These are phyloP conservation scores for Pichia sp. DNA, from an alignment of 1,139 yeast species.

Conservation along the genomic window DNA sequence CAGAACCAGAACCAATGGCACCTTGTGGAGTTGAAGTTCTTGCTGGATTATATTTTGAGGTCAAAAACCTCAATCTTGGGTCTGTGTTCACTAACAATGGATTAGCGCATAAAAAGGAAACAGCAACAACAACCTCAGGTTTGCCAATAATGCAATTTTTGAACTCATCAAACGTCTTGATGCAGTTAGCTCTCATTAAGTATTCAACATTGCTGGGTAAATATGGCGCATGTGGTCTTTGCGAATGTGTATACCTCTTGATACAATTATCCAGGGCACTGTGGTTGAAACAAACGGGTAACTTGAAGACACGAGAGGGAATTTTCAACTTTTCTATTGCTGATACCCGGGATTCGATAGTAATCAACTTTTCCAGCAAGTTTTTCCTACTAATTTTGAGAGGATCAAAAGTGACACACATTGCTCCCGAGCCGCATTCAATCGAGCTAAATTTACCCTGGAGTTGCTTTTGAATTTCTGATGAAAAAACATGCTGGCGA, in stretches of 20 bases:
- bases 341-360: conserved; percentile 32
- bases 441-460: conserved; percentile 24
- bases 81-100: conserved; percentile 36
- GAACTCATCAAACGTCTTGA: conserved; percentile 33
- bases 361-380: conserved; percentile 27
- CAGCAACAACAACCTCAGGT: conserved; percentile 37
- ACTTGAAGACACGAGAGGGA: conserved; percentile 33
- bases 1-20: conserved; percentile 37
- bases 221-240: conserved; percentile 39
- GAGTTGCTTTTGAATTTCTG: conserved; percentile 18
- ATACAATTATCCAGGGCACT: conserved; percentile 34
- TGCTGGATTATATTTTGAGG: conserved; percentile 39
- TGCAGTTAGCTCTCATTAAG: conserved; percentile 35
- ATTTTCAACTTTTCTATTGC: conserved; percentile 34
- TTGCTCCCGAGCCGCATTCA: conserved; percentile 35
- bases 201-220: conserved; percentile 36
- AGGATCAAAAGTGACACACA: conserved; percentile 33
- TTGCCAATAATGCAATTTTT: conserved; percentile 33
- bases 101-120: conserved; percentile 39
- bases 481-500: conserved; percentile 31
- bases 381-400: conserved; percentile 25
- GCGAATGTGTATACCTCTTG: conserved; percentile 37
- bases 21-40: conserved; percentile 40
- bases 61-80: conserved; percentile 35
- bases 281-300: conserved; percentile 37